These are phyloP conservation scores for Metschnikowia sp. DNA, from an alignment of 805 yeast species.

Conservation along the genomic window DNA sequence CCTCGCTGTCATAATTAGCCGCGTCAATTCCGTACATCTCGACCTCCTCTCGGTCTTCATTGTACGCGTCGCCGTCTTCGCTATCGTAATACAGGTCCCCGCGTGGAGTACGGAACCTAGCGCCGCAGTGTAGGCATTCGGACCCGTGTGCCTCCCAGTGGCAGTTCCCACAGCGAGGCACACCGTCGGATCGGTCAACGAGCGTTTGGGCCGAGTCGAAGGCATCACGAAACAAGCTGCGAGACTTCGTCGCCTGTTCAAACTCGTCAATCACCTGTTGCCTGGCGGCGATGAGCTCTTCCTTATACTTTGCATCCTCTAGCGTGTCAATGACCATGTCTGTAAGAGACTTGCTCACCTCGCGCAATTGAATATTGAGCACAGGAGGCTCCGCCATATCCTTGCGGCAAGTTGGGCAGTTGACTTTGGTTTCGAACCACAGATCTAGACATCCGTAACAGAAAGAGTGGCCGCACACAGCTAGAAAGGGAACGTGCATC, in stretches of 20 bases:
- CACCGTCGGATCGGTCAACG: conserved; percentile 66
- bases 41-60: conserved; percentile 32
- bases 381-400: conserved; percentile 48
- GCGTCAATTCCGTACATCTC: conserved; percentile 13
- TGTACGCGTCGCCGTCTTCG: conserved; percentile 36
- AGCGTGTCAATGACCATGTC: conserved; percentile 38
- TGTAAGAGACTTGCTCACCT: conserved; percentile 34
- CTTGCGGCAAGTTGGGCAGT: conserved; percentile 69
- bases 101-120: conserved; percentile 40
- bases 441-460: conserved; percentile 62
- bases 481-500: conserved; percentile 62
- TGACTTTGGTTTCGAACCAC: conserved; percentile 56
- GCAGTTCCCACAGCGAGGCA: conserved; percentile 69
- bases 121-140: conserved; percentile 66
- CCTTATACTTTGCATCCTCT: conserved; percentile 23
- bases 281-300: conserved; percentile 23
- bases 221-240: conserved; percentile 44
- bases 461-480: conserved; percentile 70
- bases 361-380: conserved; percentile 50
- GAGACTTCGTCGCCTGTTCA: conserved; percentile 36
- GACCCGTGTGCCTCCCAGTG: conserved; percentile 77
- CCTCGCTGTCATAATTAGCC: conserved; percentile 18
- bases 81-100: conserved; percentile 34
- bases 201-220: conserved; percentile 53
- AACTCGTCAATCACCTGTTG: conserved; percentile 32